Percentiles rank a stretch among this genome's conserved stretches.
Evolutionary conservation across 192 early-diverging fungal genomes (phyloP).

Genomic region (Radiomyces spectabilis): DNA sequence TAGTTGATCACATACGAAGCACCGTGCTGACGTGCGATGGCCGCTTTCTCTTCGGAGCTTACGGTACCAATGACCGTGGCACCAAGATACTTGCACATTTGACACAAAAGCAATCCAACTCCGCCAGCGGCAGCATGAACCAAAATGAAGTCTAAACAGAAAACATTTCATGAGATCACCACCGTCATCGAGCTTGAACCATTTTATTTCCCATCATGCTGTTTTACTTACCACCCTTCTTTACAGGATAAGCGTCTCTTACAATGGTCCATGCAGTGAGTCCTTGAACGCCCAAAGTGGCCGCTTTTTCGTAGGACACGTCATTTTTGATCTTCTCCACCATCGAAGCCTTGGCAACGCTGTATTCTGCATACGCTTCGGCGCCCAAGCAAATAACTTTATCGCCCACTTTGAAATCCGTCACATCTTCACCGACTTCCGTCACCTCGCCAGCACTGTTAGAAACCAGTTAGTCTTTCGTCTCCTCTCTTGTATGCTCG

Average conservation of each 20-base stretch:
- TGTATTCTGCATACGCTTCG: constrained; percentile 73
- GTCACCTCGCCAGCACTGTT: constrained; percentile 61
- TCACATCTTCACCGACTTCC: constrained; percentile 62
- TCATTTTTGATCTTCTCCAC: constrained; percentile 43
- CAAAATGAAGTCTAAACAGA: constrained; percentile 60
- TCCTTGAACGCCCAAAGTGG: constrained; percentile 70
- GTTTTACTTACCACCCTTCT: constrained; percentile 29
- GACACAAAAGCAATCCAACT: constrained; percentile 72
- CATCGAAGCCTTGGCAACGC: constrained; percentile 27
- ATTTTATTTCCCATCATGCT: constrained; percentile 9
- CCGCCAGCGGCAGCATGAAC: constrained; percentile 91
- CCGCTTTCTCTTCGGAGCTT: constrained; percentile 64
- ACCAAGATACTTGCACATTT: constrained; percentile 66
- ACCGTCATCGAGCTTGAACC: not conserved
- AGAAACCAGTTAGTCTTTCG: not conserved
- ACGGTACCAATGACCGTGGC: constrained; percentile 86
- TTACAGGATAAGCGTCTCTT: constrained; percentile 60
- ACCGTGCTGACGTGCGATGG: constrained; percentile 49
- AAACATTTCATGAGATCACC: not conserved
- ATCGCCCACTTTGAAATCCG: constrained; percentile 67
- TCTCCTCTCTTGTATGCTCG: not conserved
- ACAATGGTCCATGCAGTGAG: constrained; percentile 75
- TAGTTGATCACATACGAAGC: constrained; percentile 73
- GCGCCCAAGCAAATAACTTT: constrained; percentile 66
- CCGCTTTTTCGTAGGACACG: constrained; percentile 50